Evolutionary conservation across 208 protist species (phyloP).

Genomic region (Kentomonas sorsogonicus): DNA sequence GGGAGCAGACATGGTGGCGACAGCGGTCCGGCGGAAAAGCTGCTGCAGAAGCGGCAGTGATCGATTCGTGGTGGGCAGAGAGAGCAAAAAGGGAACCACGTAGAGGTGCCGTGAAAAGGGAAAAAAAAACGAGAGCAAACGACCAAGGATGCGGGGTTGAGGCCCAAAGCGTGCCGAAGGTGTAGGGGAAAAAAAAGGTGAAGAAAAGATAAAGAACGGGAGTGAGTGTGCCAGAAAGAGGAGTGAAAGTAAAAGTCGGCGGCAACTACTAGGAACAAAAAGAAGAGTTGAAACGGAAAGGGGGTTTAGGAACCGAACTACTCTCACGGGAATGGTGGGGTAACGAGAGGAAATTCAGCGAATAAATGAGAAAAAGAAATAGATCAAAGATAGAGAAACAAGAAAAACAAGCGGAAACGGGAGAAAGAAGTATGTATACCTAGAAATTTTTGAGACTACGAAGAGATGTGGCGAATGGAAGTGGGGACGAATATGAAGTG

Average conservation of each 20-base stretch:
- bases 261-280: too few species aligned
- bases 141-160: too few species aligned
- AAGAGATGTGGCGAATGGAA: too few species aligned
- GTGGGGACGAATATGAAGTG: too few species aligned
- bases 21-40: constrained; percentile 8
- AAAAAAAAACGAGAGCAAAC: too few species aligned
- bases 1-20: constrained; percentile 14
- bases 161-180: neutral
- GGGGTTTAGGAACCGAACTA: too few species aligned
- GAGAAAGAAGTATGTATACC: too few species aligned
- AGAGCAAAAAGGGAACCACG: constrained; percentile 5
- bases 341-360: too few species aligned
- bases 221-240: neutral
- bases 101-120: neutral
- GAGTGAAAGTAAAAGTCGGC: too few species aligned
- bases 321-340: too few species aligned
- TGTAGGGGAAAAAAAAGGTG: neutral
- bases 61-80: neutral
- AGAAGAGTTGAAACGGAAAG: too few species aligned
- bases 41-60: constrained; percentile 1
- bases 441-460: too few species aligned
- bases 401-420: constrained; percentile 1
- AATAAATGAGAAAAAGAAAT: neutral
- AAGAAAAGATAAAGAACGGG: constrained; percentile 1
- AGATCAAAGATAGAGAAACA: neutral